Evolutionary conservation across 352 stramenopile species (phyloP).

Genomic region (Pythium plurisporium): DNA sequence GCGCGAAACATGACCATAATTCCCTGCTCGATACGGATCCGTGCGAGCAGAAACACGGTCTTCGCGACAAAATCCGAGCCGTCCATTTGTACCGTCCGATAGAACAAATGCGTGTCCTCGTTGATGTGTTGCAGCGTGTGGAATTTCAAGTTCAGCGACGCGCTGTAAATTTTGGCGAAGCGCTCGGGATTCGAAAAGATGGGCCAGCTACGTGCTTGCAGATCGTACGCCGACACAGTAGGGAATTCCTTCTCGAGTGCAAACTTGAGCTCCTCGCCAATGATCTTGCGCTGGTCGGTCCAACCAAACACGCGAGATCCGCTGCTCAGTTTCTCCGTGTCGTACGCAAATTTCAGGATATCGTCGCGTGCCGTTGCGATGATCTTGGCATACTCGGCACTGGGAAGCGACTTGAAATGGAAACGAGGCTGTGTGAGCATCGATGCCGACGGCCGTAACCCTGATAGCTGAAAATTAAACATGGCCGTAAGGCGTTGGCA

Average conservation of each 20-base stretch:
- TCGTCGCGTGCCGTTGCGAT: slow-evolving; percentile 44
- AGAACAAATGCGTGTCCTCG: slow-evolving; percentile 53
- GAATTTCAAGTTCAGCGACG: slow-evolving; percentile 37
- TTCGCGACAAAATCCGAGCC: slow-evolving; percentile 35
- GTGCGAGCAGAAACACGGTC: slow-evolving; percentile 53
- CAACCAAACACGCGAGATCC: slow-evolving; percentile 53
- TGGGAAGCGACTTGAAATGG: slow-evolving; percentile 30
- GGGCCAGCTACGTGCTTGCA: slow-evolving; percentile 45
- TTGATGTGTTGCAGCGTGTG: slow-evolving; percentile 47
- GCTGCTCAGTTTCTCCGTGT: slow-evolving; percentile 41
- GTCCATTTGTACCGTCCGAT: slow-evolving; percentile 38
- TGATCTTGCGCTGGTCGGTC: slow-evolving; percentile 57
- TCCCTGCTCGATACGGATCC: slow-evolving; percentile 38
- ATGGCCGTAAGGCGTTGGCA: not conserved
- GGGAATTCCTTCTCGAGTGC: slow-evolving; percentile 55
- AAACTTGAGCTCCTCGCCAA: slow-evolving; percentile 45
- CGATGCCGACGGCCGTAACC: not conserved
- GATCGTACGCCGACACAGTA: slow-evolving; percentile 27
- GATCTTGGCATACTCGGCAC: slow-evolving; percentile 35
- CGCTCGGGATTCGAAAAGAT: slow-evolving; percentile 45
- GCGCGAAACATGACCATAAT: slow-evolving; percentile 60
- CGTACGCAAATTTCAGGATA: slow-evolving; percentile 44
- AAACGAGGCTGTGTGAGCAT: slow-evolving; percentile 18
- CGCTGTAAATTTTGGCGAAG: slow-evolving; percentile 48
- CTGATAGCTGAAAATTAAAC: not conserved